Base-by-base conservation (phyloP, 768 basidiomycete genomes). In the Mycena sanguinolenta region DNA sequence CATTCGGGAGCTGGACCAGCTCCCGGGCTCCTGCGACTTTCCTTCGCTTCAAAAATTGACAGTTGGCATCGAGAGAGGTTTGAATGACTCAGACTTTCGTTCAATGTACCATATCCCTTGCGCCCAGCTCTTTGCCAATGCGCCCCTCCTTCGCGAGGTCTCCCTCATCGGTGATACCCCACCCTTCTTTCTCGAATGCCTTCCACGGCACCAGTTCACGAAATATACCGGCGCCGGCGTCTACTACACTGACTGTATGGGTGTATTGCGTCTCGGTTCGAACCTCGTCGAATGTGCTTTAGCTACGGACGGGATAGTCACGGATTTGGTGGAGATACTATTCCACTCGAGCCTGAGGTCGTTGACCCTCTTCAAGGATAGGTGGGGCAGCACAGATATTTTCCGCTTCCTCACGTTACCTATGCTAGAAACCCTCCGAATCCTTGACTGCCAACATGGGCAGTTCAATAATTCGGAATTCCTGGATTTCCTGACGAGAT, bases 141-240 rank as follows among this genome's bases (percentile, higher is more conserved):
- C 52, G 17, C 52, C 62, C n/a, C 52, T 63, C 25, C 36, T 63
- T 30, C 36, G 62, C 21, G 36, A 53, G 21, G 50, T 63, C 28
- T 63, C 52, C 3, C 36, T 63, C 17, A 14, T 6, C 25, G 39
- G 39, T 14, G 23, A 9, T 1, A 17, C 25, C 36, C 19, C 50
- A 12, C 38, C 62, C 3, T 28, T 50, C 28, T 63, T n/a, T 23
- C 9, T 50, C 49, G 19, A 10, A 2, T 53, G 36, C 17, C 32
- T 63, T 38, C 62, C 62, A 27, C 54, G 38, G 50, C 50, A 63
- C 2, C 62, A 63, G 17, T 34, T 63, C 4, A 39, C 62, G 9
- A 54, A 27, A 42, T 63, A 54, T 19, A 63, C 62, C 9, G 50
- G 52, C n/a, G n/a, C n/a, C n/a, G 19, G n/a, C 2, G 2, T 17